phyloP scores from a whole-genome alignment of 2,329 filamentous ascomycete genomes.

The Truncatella angustata region DNA sequence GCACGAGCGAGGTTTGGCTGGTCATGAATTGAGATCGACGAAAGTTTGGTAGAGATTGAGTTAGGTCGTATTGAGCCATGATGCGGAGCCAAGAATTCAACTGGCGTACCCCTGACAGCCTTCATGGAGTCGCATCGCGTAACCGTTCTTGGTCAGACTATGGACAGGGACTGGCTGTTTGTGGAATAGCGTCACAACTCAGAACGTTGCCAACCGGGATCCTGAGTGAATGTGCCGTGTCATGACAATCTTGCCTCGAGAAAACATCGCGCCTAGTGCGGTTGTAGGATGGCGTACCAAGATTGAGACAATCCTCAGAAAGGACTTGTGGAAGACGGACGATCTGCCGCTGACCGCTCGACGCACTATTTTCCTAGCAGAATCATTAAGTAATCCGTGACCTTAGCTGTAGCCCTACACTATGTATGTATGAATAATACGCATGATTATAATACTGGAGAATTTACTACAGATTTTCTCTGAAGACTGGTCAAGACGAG shows the following conservation, averaged over 20 bases:
- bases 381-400: background rate
- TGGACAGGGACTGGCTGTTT: background rate
- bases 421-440: too few species aligned
- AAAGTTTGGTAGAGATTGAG: conserved; percentile 1
- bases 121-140: background rate
- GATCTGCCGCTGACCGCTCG: background rate
- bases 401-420: background rate
- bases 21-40: conserved; percentile 4
- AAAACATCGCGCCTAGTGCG: background rate
- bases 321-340: background rate
- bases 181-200: conserved; percentile 1
- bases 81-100: conserved; percentile 1
- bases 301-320: background rate
- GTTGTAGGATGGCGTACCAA: background rate
- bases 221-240: background rate
- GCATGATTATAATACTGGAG: too few species aligned
- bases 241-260: background rate
- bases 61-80: background rate
- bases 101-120: background rate
- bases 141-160: too few species aligned
- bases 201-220: background rate
- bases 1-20: too few species aligned
- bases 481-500: too few species aligned
- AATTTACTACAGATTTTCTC: too few species aligned
- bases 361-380: background rate